Evolutionary conservation across 2,329 filamentous ascomycete genomes (phyloP).

Genomic region (Aureobasidium sp.): DNA sequence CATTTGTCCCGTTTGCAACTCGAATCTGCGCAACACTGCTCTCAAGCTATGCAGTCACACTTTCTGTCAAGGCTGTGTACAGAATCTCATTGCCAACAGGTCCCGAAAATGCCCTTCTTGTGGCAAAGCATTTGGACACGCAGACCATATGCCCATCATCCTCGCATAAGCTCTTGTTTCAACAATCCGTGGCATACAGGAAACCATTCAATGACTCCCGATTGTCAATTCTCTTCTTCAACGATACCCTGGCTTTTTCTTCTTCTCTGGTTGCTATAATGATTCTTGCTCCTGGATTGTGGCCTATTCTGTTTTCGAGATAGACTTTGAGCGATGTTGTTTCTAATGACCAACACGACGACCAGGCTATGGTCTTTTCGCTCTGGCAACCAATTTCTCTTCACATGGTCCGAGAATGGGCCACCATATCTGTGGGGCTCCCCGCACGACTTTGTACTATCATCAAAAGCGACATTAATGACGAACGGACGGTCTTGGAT

Average conservation of each 20-base stretch:
- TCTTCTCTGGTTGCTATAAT: background rate
- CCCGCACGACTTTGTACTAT: background rate
- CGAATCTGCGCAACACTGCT: conserved; percentile 87
- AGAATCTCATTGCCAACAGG: conserved; percentile 79
- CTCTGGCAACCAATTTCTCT: too few species aligned
- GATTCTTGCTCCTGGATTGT: background rate
- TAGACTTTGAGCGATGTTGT: too few species aligned
- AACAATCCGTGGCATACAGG: background rate
- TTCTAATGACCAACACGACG: too few species aligned
- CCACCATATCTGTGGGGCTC: background rate
- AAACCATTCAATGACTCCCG: background rate
- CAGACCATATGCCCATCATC: conserved; percentile 67
- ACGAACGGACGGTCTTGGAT: background rate
- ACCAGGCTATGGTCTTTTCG: too few species aligned
- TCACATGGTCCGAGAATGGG: too few species aligned
- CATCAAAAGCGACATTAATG: background rate
- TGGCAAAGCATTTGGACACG: conserved; percentile 81
- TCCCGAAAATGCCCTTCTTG: conserved; percentile 95
- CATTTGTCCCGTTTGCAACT: conserved; percentile 86
- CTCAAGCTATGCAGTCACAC: conserved; percentile 92
- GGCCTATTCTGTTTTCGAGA: background rate
- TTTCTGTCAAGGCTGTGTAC: conserved; percentile 86
- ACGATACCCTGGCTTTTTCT: conserved; percentile 5
- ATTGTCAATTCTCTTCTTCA: background rate
- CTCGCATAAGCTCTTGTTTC: conserved; percentile 19